Evolutionary conservation across 2,329 filamentous ascomycete species (phyloP), one percentile per base, ranked within the genome.

Genomic region (Cladophialophora yegresii): DNA sequence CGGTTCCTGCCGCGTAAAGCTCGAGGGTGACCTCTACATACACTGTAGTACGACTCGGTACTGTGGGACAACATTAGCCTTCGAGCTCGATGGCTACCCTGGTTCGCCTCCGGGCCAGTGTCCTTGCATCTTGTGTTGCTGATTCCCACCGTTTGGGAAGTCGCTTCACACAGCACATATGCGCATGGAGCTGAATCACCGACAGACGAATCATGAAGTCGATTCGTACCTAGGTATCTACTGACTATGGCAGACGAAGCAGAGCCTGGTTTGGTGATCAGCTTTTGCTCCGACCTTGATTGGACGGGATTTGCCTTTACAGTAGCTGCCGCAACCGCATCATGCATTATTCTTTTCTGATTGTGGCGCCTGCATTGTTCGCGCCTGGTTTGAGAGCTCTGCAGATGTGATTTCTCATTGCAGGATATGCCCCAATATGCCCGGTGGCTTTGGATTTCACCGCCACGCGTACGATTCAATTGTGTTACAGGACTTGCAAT

Each of bases 301-400:
- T 58, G 55, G 55, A 28, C 28, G 30, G 36, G 13, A 30, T 49
- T 28, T 28, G 55, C 4, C 16, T 49, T 32, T 58, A 36, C 33
- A 16, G 33, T 40, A 45, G 55, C 49, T 50, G 33, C 61, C 59
- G 58, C 62, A 54, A 26, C 22, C 58, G 58, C 63, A 40, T 55
- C 36, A 60, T 65, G 63, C 54, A 62, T 36, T 43, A 9, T 45
- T 55, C 55, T 28, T 33, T 32, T 10, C 23, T 58, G 54, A 50
- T 54, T 54, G 59, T 65, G 63, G 63, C 63, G 59, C 58, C 54
- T 51, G 51, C 58, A 58, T 30, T 16, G 16, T 43, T 13, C 51
- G 55, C n/a, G 20, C 49, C 53, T 57, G 43, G 51, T 16, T 20
- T 3, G 12, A 47, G 47, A 50, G 9, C 47, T 50, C 36, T 43